A percentile compares a stretch with the other conserved stretches of the same genome.
Conservation (phyloP, 208 protist species). For the Acanthamoeba royreba region DNA sequence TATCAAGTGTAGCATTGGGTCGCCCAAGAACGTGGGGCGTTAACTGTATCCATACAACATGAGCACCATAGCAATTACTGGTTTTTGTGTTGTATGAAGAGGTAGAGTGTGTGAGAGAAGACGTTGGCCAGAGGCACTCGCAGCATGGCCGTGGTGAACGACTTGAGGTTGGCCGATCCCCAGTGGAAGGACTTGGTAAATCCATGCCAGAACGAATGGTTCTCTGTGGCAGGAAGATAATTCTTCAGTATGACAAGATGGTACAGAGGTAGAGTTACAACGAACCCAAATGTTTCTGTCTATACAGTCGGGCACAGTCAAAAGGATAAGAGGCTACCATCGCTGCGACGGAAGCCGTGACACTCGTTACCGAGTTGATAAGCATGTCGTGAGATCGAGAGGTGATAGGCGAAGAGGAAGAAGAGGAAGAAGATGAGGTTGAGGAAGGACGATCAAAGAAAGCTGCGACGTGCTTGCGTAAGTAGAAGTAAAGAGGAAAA, state of each 20-base stretch:
- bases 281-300: slow-evolving; percentile 4
- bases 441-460: neutral
- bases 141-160: neutral
- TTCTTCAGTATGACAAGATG: neutral
- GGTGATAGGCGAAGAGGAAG: neutral
- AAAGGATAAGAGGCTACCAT: slow-evolving; percentile 33
- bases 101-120: slow-evolving; percentile 42
- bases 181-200: neutral
- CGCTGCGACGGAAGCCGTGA: neutral
- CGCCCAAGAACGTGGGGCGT: no score
- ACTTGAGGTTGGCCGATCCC: neutral
- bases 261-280: neutral
- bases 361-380: neutral
- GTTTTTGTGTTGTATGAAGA: slow-evolving; percentile 31
- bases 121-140: slow-evolving; percentile 7
- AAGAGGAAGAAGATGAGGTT: neutral
- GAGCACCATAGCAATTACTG: no score
- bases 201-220: slow-evolving; percentile 26
- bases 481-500: neutral
- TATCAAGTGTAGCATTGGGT: no score
- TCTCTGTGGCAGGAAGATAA: neutral
- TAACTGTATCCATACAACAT: no score
- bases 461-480: neutral
- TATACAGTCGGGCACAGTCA: neutral
- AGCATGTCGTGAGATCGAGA: neutral